Percentiles rank a stretch among this genome's conserved stretches.
phyloP scores from a whole-genome alignment of 345 rosid genomes.

The Lepidium didymum region DNA sequence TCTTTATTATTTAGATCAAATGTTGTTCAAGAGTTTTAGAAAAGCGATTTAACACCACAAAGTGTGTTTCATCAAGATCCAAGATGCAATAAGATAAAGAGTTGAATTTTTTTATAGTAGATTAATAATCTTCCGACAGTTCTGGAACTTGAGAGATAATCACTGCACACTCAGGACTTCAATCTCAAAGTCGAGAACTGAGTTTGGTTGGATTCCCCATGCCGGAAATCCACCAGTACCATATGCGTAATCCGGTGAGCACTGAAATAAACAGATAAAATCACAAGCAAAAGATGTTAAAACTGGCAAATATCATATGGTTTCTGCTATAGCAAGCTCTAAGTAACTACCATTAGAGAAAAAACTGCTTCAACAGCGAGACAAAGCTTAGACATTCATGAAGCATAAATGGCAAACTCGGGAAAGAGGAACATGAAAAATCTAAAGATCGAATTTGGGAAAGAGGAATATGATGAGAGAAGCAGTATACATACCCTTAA shows the following conservation, averaged over 20 bases:
- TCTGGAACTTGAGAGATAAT: constrained; percentile 12
- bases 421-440: background rate
- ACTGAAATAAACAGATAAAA: constrained; percentile 41
- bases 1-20: constrained; percentile 17
- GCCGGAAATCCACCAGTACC: constrained; percentile 73
- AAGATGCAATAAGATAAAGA: background rate
- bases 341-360: background rate
- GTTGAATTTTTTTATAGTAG: background rate
- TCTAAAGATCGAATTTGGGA: background rate
- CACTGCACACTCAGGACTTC: constrained; percentile 62
- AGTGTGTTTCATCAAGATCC: too few species aligned
- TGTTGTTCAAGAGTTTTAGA: constrained; percentile 11
- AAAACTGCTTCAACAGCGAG: background rate
- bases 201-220: constrained; percentile 91
- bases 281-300: background rate
- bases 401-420: background rate
- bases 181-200: constrained; percentile 77
- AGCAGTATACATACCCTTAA: constrained; percentile 52
- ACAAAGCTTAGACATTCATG: background rate
- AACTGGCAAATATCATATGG: background rate
- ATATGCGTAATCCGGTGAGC: constrained; percentile 92
- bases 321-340: background rate
- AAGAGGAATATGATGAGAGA: background rate
- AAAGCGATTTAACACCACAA: too few species aligned
- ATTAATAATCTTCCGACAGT: background rate